These are phyloP conservation scores for Podaxis sp. DNA, from an alignment of 768 basidiomycete genomes.

Conservation along the genomic window DNA sequence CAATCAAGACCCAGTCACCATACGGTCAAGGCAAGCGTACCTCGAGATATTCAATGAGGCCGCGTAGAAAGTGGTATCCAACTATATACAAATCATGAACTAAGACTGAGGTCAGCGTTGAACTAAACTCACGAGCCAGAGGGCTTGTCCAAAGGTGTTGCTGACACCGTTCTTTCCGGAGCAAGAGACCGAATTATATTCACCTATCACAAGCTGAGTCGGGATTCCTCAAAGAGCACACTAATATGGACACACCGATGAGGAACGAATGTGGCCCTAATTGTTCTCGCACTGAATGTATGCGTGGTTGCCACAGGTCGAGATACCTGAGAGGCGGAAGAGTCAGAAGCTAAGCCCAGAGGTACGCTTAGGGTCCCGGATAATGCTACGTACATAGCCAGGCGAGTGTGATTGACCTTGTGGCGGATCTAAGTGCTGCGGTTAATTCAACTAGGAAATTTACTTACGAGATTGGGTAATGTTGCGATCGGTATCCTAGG, in stretches of 20 bases:
- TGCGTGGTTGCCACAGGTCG: conserved; percentile 57
- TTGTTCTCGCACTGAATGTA: conserved; percentile 43
- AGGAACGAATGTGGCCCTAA: conserved; percentile 49
- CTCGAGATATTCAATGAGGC: conserved; percentile 51
- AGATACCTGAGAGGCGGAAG: conserved; percentile 36
- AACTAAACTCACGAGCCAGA: conserved; percentile 41
- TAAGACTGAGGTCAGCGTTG: neutral
- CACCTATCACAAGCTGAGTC: conserved; percentile 31
- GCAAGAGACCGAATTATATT: conserved; percentile 58
- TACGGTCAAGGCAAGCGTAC: conserved; percentile 22
- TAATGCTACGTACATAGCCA: conserved; percentile 37
- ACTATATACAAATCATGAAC: conserved; percentile 21
- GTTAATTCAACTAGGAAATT: neutral
- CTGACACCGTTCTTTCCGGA: conserved; percentile 49
- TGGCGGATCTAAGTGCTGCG: neutral
- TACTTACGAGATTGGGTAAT: conserved; percentile 45
- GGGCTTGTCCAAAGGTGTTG: conserved; percentile 55
- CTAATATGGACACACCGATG: conserved; percentile 33
- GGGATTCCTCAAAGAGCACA: neutral
- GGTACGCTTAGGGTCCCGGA: neutral
- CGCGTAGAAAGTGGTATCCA: conserved; percentile 47
- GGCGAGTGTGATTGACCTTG: conserved; percentile 53
- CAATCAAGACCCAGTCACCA: neutral
- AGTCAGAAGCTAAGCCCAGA: neutral
- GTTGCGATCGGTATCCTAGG: conserved; percentile 45